Evolutionary conservation across 2,329 filamentous ascomycete genomes (phyloP).

Genomic region (Alternaria solani): DNA sequence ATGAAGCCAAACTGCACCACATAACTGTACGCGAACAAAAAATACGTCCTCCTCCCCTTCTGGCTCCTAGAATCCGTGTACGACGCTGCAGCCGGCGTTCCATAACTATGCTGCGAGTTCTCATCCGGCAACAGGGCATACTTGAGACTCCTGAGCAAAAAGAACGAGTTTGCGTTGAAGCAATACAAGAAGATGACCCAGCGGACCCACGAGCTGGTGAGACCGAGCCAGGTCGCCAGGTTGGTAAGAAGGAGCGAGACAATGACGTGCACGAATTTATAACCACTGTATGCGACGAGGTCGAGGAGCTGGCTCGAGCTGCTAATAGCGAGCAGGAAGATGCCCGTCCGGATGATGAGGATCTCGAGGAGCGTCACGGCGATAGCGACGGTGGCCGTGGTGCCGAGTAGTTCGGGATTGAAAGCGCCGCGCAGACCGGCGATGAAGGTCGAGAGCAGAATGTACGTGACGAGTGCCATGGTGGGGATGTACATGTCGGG

Average conservation of each 20-base stretch:
- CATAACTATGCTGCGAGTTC: slow-evolving; percentile 32
- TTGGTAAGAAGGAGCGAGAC: slow-evolving; percentile 83
- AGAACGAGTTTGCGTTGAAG: slow-evolving; percentile 92
- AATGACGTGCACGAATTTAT: slow-evolving; percentile 98
- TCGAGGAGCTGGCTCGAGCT: slow-evolving; percentile 94
- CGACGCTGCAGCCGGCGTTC: slow-evolving; percentile 57
- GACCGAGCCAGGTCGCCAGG: slow-evolving; percentile 66
- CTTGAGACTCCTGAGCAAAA: slow-evolving; percentile 91
- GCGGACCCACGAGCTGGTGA: slow-evolving; percentile 86
- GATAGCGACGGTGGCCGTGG: slow-evolving; percentile 84
- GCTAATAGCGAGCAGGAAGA: slow-evolving; percentile 91
- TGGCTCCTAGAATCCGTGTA: slow-evolving; percentile 83
- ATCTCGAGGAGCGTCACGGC: slow-evolving; percentile 88
- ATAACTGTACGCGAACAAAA: slow-evolving; percentile 72
- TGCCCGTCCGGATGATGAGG: slow-evolving; percentile 86
- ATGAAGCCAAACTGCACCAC: slow-evolving; percentile 94
- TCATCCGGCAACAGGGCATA: slow-evolving; percentile 90
- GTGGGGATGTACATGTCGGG: slow-evolving; percentile 99
- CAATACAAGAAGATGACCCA: slow-evolving; percentile 92
- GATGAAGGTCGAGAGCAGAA: slow-evolving; percentile 88
- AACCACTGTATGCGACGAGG: slow-evolving; percentile 93
- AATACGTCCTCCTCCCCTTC: slow-evolving; percentile 43
- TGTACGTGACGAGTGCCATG: slow-evolving; percentile 98
- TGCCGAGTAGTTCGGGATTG: slow-evolving; percentile 90
- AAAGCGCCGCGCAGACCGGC: slow-evolving; percentile 91